A percentile compares a stretch with the other conserved stretches of the same genome.
These are phyloP conservation scores for Xylariaceae sp. DNA, from an alignment of 2,329 filamentous ascomycete species.

Conservation along the genomic window DNA sequence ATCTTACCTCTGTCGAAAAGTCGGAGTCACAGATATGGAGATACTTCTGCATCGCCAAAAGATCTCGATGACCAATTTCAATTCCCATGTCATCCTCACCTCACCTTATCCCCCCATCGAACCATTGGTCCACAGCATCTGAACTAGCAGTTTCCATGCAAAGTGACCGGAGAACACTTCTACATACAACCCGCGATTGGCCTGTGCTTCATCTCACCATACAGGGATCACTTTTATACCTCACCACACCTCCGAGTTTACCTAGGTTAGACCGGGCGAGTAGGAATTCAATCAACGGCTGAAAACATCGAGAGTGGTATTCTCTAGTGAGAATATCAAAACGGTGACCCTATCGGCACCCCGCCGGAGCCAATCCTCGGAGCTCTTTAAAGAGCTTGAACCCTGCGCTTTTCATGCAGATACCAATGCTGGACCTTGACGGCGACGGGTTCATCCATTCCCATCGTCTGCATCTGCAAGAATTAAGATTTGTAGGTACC, in stretches of 20 bases:
- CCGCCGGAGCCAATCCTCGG: too few species aligned
- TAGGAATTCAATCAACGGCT: not conserved
- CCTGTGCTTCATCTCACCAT: constrained; percentile 13
- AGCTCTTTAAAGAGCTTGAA: too few species aligned
- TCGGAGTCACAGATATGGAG: too few species aligned
- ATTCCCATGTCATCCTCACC: not conserved
- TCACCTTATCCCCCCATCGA: not conserved
- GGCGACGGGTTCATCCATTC: too few species aligned
- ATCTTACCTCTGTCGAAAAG: too few species aligned
- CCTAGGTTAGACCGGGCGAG: too few species aligned
- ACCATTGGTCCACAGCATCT: constrained; percentile 9
- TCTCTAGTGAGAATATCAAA: too few species aligned
- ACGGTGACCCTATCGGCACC: too few species aligned
- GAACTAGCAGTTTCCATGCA: constrained; percentile 5
- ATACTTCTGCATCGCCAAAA: not conserved
- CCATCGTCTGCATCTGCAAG: too few species aligned
- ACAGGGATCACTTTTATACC: not conserved
- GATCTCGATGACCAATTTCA: not conserved
- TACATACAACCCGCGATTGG: constrained; percentile 11
- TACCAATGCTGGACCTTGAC: not conserved
- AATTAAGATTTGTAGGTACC: not conserved
- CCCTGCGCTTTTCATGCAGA: too few species aligned
- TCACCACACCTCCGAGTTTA: constrained; percentile 8
- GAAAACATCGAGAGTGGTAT: too few species aligned
- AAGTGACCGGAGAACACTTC: constrained; percentile 13